phyloP scores from a whole-genome alignment of 2,329 filamentous ascomycete species.

The Tolypocladium pustulatum region DNA sequence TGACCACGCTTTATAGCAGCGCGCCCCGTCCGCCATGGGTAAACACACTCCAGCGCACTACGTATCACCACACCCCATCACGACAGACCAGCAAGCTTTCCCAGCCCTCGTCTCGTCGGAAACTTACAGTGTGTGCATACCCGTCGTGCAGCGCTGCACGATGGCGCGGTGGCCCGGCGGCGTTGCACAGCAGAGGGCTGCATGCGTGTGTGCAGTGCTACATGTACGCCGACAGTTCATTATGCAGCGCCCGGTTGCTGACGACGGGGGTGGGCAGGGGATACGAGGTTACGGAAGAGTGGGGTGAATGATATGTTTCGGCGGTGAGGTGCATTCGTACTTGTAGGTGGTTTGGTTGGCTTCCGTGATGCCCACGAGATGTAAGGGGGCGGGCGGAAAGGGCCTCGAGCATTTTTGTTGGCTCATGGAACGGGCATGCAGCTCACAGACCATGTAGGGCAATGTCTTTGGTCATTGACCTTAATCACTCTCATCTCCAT shows the following conservation, averaged over 20 bases:
- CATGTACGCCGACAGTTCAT: not conserved
- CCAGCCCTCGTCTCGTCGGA: not conserved
- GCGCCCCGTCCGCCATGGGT: not conserved
- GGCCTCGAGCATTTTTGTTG: not conserved
- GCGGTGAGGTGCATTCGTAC: not conserved
- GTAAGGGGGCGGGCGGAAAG: not conserved
- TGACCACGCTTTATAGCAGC: not conserved
- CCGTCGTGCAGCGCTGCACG: not conserved
- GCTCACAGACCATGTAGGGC: not conserved
- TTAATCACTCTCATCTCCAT: slow-evolving; percentile 50
- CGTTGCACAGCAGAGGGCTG: not conserved
- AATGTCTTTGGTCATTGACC: not conserved
- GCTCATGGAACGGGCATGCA: not conserved
- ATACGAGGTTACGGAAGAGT: not conserved
- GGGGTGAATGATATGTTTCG: not conserved
- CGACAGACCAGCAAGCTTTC: not conserved
- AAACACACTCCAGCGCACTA: too few relatives aligned
- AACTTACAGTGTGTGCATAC: not conserved
- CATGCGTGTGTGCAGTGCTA: not conserved
- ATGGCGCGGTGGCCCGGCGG: not conserved
- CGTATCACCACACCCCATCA: not conserved
- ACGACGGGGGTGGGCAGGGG: not conserved
- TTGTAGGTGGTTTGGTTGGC: not conserved
- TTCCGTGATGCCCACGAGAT: not conserved
- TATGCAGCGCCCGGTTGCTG: not conserved